Conservation (phyloP, 1,284 basidiomycete species). For the Peniophora sp. region DNA sequence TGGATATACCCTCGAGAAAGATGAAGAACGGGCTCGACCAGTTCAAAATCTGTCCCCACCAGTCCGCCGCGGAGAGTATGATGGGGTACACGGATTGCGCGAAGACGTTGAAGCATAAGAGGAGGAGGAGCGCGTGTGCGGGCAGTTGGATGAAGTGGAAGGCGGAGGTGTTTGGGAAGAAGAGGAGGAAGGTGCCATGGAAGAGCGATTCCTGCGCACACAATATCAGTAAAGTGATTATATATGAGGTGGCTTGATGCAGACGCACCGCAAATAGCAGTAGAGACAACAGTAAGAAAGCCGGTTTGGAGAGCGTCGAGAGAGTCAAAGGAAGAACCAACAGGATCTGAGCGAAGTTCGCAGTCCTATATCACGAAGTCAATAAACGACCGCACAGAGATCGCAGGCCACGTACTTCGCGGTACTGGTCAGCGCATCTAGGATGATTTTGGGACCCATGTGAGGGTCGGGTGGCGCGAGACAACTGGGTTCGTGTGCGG, state of each 20-base stretch:
- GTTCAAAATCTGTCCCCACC: conserved; percentile 68
- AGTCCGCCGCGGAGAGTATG: conserved; percentile 46
- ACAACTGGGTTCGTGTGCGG: too few species aligned
- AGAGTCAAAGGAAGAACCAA: conserved; percentile 78
- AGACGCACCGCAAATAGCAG: conserved; percentile 41
- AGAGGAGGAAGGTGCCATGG: conserved; percentile 61
- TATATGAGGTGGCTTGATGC: too few species aligned
- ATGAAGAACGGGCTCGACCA: conserved; percentile 74
- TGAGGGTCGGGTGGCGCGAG: background rate
- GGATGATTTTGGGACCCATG: conserved; percentile 53
- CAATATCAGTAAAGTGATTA: too few species aligned
- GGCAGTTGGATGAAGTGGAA: conserved; percentile 72
- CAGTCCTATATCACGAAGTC: conserved; percentile 38
- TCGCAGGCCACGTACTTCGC: conserved; percentile 40
- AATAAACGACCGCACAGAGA: conserved; percentile 1
- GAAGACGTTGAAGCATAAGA: conserved; percentile 76
- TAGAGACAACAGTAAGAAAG: conserved; percentile 75
- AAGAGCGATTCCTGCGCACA: conserved; percentile 67
- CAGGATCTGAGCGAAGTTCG: conserved; percentile 72
- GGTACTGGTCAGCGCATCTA: conserved; percentile 57
- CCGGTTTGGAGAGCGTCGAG: conserved; percentile 70
- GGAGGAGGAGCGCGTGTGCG: conserved; percentile 72
- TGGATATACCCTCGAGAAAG: conserved; percentile 77
- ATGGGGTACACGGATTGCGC: conserved; percentile 54
- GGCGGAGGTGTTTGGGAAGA: conserved; percentile 53